These are phyloP conservation scores for Leptographium procerum DNA, from an alignment of 2,329 filamentous ascomycete species.

Conservation along the genomic window DNA sequence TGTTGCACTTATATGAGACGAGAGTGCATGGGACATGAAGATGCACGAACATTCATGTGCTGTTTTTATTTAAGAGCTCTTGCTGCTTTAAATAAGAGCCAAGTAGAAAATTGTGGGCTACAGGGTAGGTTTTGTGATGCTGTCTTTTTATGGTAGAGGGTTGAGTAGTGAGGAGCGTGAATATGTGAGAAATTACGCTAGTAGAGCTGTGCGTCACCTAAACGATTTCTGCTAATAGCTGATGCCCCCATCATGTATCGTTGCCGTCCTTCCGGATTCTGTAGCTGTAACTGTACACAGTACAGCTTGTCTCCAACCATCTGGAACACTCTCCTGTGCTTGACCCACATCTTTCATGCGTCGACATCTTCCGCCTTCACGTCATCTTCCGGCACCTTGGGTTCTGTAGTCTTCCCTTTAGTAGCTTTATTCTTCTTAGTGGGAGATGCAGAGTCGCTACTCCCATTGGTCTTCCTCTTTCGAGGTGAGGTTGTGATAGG, in stretches of 20 bases:
- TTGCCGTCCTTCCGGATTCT: background rate
- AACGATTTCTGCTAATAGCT: background rate
- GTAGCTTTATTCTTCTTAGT: background rate
- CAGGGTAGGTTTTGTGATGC: background rate
- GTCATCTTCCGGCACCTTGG: background rate
- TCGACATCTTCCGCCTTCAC: background rate
- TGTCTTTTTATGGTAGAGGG: background rate
- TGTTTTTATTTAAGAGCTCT: background rate
- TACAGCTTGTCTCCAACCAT: background rate
- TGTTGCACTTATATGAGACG: background rate
- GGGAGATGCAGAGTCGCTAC: background rate
- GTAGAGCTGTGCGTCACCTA: background rate
- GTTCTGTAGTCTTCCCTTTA: background rate
- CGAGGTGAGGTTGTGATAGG: background rate
- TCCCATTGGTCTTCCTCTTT: background rate
- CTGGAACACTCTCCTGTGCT: background rate
- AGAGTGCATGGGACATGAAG: background rate
- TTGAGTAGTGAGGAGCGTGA: background rate
- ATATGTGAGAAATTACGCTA: too few relatives aligned
- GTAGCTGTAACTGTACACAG: background rate
- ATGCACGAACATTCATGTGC: too few relatives aligned
- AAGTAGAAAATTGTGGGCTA: background rate
- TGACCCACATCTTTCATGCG: background rate
- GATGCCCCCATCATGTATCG: background rate
- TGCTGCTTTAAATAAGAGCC: background rate